Percentiles rank a stretch among this genome's conserved stretches.
phyloP scores from a whole-genome alignment of 768 basidiomycete species.

The Mycena leptocephala region DNA sequence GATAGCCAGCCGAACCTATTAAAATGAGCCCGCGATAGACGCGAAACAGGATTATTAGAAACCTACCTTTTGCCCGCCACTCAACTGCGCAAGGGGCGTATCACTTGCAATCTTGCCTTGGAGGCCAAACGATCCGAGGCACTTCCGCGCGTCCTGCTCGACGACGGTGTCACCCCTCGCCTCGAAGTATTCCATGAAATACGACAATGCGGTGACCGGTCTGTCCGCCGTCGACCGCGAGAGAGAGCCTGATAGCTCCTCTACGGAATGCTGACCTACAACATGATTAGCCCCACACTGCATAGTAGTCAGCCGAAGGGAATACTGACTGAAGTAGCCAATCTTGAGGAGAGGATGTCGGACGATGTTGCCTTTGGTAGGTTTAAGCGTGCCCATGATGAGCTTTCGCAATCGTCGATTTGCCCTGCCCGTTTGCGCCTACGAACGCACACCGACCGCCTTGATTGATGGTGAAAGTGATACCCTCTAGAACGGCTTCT shows the following conservation, averaged over 20 bases:
- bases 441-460: conserved; percentile 59
- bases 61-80: conserved; percentile 70
- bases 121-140: conserved; percentile 62
- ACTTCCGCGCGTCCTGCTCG: conserved; percentile 58
- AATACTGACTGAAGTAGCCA: conserved; percentile 76
- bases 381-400: conserved; percentile 56
- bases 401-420: conserved; percentile 69
- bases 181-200: conserved; percentile 45
- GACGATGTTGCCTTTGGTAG: conserved; percentile 63
- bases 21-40: too few relatives aligned
- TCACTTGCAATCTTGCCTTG: conserved; percentile 59
- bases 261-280: conserved; percentile 71
- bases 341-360: conserved; percentile 70
- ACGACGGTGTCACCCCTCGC: conserved; percentile 50
- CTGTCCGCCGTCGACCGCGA: conserved; percentile 28
- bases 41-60: too few relatives aligned
- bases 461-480: conserved; percentile 57
- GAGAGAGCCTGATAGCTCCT: conserved; percentile 59
- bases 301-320: too few relatives aligned
- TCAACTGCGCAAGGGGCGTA: conserved; percentile 61
- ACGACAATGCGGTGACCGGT: conserved; percentile 43
- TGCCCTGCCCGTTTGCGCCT: conserved; percentile 43
- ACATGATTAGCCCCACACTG: too few relatives aligned
- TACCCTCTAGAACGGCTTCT: conserved; percentile 41
- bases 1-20: conserved; percentile 72